A percentile compares a stretch with the other conserved stretches of the same genome.
phyloP scores from a whole-genome alignment of 306 rosid species.

The Betula pendula region DNA sequence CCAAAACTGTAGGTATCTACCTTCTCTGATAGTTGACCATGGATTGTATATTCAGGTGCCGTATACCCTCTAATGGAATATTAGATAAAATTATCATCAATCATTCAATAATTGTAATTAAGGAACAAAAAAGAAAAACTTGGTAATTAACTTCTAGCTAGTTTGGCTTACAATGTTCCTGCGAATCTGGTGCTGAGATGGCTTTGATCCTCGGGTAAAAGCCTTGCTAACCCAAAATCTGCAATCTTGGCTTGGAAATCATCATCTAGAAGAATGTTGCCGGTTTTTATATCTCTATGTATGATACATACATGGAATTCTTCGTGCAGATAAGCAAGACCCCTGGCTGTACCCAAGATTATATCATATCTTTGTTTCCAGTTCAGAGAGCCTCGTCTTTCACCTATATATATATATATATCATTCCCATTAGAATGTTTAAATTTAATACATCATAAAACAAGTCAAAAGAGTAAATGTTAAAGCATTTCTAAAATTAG shows the following conservation, averaged over 20 bases:
- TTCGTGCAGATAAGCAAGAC: constrained; percentile 67
- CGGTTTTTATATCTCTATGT: constrained; percentile 71
- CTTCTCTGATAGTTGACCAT: constrained; percentile 72
- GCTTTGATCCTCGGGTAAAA: constrained; percentile 57
- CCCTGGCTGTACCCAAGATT: constrained; percentile 66
- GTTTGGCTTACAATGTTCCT: constrained; percentile 64
- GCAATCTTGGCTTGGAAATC: constrained; percentile 63
- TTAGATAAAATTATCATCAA: neutral
- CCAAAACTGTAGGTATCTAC: constrained; percentile 75
- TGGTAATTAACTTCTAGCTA: neutral
- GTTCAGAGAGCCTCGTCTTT: constrained; percentile 47
- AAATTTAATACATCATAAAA: no score
- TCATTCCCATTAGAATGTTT: neutral
- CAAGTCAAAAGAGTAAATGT: no score
- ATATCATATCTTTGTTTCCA: constrained; percentile 63
- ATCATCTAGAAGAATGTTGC: constrained; percentile 67
- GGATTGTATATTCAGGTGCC: constrained; percentile 78
- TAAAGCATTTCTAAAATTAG: no score
- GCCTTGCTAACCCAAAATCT: constrained; percentile 79
- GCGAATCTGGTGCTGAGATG: constrained; percentile 74
- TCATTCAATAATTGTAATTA: neutral
- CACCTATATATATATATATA: constrained; percentile 29
- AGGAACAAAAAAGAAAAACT: neutral
- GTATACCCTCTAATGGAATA: constrained; percentile 48
- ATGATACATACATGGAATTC: constrained; percentile 72